Base-by-base conservation (phyloP, 2,329 filamentous ascomycete species). In the Colletotrichum liaoningense region DNA sequence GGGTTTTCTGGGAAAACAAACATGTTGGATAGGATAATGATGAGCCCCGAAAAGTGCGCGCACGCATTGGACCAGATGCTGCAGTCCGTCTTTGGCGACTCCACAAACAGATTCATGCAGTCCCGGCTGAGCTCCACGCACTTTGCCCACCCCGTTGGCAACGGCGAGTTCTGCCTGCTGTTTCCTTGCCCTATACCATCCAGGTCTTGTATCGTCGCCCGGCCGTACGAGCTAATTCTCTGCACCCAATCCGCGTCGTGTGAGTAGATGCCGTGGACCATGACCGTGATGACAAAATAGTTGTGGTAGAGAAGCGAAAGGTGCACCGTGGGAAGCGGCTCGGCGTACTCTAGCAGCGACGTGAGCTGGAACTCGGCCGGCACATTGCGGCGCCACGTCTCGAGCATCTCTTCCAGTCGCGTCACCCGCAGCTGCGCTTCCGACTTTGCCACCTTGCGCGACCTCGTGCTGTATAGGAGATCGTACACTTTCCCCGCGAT, bases 401-500 rank as follows among this genome's bases (percentile, higher is more conserved):
- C 79, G 1, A 86, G 78, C 75, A 84, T 80, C 19, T 56, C n/a
- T 33, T 79, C 77, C 3, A 83, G 57, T 8, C 78, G 74, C 11
- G 62, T 30, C 4, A 83, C 78, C 0, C 80, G 79, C 12, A 77
- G 74, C 28, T 79, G 76, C 0, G 83, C 80, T 55, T 81, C 79
- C 3, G 79, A 74, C 1, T 78, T 77, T n/a, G 77, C 79, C 7
- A 77, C 69, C 22, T 78, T 80, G 6, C 69, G 68, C 22, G 62
- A 56, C 35, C 67, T 42, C 3, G 71, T 74, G 72, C 63, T 67
- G 69, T 83, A 83, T 1, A 86, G 76, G 9, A 80, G 78, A 38
- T 86, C 84, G 58, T 84, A 85, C 0, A 85, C 79, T 60, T 81
- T 82, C 24, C 84, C 84, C 30, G 86, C 74, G 7, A 86, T 79